These are phyloP conservation scores for Liriodendron chinense DNA, from an alignment of 164 flowering plant genomes.

Conservation along the genomic window DNA sequence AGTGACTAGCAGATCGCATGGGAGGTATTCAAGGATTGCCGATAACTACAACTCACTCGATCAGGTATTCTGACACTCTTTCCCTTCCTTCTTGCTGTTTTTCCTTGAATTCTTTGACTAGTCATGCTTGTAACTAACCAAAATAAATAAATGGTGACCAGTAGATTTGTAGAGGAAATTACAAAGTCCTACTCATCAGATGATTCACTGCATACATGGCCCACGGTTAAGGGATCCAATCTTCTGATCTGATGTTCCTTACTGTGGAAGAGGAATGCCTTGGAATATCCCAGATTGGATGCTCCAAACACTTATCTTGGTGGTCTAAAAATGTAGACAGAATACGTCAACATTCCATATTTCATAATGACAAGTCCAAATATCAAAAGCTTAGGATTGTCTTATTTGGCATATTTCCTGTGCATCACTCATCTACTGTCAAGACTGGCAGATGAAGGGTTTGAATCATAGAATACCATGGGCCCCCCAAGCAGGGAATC, in stretches of 20 bases:
- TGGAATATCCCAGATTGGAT: no score
- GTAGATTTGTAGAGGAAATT: not conserved
- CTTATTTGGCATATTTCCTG: no score
- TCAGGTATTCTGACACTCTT: conserved; percentile 30
- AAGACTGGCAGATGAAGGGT: no score
- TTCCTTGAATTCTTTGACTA: not conserved
- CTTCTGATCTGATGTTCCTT: not conserved
- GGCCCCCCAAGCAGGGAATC: no score
- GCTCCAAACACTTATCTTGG: no score
- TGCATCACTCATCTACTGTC: no score
- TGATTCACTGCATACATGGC: not conserved
- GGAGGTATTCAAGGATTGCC: conserved; percentile 59
- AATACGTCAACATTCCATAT: no score
- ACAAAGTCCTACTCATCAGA: not conserved
- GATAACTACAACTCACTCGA: conserved; percentile 55
- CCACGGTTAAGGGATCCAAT: not conserved
- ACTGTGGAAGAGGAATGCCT: no score
- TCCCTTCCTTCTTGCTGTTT: not conserved
- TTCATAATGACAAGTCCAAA: no score
- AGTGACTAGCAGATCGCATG: conserved; percentile 15
- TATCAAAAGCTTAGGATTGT: no score
- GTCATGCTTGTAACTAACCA: not conserved
- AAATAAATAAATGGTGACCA: not conserved
- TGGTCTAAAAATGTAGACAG: no score
- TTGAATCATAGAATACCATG: no score